Conservation (phyloP, 345 rosid species). For the Heritiera fomes region DNA sequence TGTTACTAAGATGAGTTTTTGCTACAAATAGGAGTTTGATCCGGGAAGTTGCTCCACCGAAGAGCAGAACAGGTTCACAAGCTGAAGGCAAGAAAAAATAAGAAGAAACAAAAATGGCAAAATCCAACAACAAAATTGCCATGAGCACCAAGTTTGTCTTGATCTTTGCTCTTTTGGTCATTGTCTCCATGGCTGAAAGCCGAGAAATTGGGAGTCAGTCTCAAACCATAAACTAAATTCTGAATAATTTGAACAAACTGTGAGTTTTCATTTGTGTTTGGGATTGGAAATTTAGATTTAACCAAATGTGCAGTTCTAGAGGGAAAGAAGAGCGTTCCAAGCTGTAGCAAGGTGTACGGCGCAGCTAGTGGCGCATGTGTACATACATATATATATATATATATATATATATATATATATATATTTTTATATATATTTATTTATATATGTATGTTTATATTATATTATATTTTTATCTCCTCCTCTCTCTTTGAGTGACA, state of each 20-base stretch:
- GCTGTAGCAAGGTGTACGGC: too few relatives aligned
- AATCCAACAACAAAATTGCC: constrained; percentile 10
- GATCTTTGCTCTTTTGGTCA: background rate
- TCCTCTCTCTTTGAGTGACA: too few relatives aligned
- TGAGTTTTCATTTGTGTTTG: too few relatives aligned
- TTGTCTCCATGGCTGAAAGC: constrained; percentile 13
- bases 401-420: too few relatives aligned
- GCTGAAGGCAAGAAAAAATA: background rate
- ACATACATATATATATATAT: too few relatives aligned
- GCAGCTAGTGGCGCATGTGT: too few relatives aligned
- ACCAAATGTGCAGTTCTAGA: too few relatives aligned
- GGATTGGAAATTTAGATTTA: too few relatives aligned
- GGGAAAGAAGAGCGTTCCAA: too few relatives aligned
- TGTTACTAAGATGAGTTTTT: background rate
- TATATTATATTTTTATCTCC: too few relatives aligned
- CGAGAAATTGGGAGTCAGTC: background rate
- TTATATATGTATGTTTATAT: too few relatives aligned
- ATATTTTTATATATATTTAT: too few relatives aligned
- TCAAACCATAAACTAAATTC: background rate
- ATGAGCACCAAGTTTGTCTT: constrained; percentile 10
- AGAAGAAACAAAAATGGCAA: constrained; percentile 18
- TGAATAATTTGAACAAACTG: background rate
- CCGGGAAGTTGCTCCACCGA: background rate
- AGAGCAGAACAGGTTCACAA: background rate
- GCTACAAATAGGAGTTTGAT: constrained; percentile 12